Percentiles rank a stretch among this genome's conserved stretches.
Evolutionary conservation across 345 rosid species (phyloP).

Genomic region (Populus pruinosa): DNA sequence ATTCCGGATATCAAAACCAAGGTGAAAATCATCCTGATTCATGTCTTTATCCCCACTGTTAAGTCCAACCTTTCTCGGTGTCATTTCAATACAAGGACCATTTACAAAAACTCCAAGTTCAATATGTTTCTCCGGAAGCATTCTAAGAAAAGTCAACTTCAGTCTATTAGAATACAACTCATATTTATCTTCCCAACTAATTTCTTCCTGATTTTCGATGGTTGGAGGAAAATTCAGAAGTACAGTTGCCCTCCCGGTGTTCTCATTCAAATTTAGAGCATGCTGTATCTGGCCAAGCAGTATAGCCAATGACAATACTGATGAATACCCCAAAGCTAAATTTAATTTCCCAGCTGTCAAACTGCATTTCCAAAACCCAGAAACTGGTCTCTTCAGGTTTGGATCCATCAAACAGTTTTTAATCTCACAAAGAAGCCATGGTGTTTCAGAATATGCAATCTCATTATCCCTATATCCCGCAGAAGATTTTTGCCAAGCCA

Average conservation of each 20-base stretch:
- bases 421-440: constrained; percentile 62
- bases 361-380: constrained; percentile 61
- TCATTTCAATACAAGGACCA: constrained; percentile 60
- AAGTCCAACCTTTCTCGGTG: constrained; percentile 42
- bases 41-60: constrained; percentile 19
- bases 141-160: constrained; percentile 42
- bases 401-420: constrained; percentile 48
- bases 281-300: constrained; percentile 53
- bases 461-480: constrained; percentile 44
- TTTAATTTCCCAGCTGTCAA: constrained; percentile 63
- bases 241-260: constrained; percentile 24
- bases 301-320: constrained; percentile 46
- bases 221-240: constrained; percentile 28
- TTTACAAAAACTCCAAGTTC: constrained; percentile 63
- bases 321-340: constrained; percentile 47
- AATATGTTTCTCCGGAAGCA: constrained; percentile 64
- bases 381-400: constrained; percentile 37
- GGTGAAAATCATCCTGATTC: constrained; percentile 38
- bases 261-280: constrained; percentile 39
- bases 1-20: constrained; percentile 62
- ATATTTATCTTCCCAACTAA: constrained; percentile 35
- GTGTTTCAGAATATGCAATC: constrained; percentile 46
- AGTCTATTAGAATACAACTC: constrained; percentile 35
- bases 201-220: constrained; percentile 32
- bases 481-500: constrained; percentile 51